phyloP scores from a whole-genome alignment of 2,329 filamentous ascomycete genomes.

The Colletotrichum sp. region DNA sequence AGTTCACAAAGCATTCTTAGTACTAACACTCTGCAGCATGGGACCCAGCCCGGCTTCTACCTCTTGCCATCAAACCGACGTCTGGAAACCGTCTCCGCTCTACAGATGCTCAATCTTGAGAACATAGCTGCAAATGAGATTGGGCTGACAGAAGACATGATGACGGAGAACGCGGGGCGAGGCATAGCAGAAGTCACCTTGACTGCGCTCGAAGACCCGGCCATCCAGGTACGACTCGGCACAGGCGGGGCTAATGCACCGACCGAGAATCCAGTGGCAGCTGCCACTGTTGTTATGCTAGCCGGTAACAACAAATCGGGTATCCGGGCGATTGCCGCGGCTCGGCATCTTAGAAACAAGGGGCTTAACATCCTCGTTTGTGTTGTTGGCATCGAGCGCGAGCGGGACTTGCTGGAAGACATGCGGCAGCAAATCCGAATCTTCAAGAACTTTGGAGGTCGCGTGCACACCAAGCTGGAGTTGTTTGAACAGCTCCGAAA shows the following conservation, averaged over 20 bases:
- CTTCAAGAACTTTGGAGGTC: constrained; percentile 83
- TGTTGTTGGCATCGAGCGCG: constrained; percentile 83
- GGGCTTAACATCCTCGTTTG: constrained; percentile 82
- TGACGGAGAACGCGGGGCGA: constrained; percentile 89
- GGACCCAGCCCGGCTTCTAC: constrained; percentile 53
- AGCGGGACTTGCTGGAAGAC: constrained; percentile 80
- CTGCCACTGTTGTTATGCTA: constrained; percentile 70
- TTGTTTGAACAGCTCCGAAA: constrained; percentile 66
- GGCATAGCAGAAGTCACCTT: constrained; percentile 87
- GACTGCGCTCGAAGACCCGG: constrained; percentile 68
- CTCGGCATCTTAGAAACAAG: constrained; percentile 84
- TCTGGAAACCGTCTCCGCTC: constrained; percentile 69
- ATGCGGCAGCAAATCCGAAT: constrained; percentile 83
- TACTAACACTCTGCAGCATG: constrained; percentile 33
- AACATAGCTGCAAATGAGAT: constrained; percentile 89
- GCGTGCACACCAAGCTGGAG: constrained; percentile 66
- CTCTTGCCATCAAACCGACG: constrained; percentile 60
- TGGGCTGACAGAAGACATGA: constrained; percentile 85
- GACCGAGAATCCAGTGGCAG: constrained; percentile 25
- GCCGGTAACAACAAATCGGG: constrained; percentile 95
- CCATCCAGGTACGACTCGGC: constrained; percentile 59
- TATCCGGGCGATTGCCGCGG: constrained; percentile 82
- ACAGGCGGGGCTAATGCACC: constrained; percentile 37
- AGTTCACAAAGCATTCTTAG: not conserved
- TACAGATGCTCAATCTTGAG: constrained; percentile 92